Evolutionary conservation across 2,329 filamentous ascomycete genomes (phyloP), one percentile per base, ranked within the genome.

Genomic region (Nannizziopsis barbatae): DNA sequence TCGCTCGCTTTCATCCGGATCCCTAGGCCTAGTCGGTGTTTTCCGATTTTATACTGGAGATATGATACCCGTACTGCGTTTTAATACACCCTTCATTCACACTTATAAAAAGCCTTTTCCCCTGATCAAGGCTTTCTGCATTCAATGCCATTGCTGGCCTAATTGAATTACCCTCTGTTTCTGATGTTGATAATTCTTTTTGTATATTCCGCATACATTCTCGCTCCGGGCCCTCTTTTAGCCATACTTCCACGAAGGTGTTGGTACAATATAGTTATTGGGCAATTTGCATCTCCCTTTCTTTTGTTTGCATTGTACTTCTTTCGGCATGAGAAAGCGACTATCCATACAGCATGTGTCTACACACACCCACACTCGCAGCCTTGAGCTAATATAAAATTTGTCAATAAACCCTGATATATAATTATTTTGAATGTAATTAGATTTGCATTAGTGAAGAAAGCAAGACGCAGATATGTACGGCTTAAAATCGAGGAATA

Each of bases 21-120:
- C 9, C 35, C 35, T 8, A 37, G 12, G 8, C 17, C 5, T 15
- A 37, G 7, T 37, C 17, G 35, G n/a, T 7, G n/a, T 14, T 14
- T 12, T 40, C 20, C 37, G 37, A 40, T 40, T 20, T 15, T 40
- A 30, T 15, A n/a, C 15, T 46, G 22, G 22, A 46, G 14, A 18
- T 22, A 42, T 42, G 45, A 42, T 42, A 48, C 39, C 45, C 38
- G 15, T 39, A 48, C 35, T 30, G n/a, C 45, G 20, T 49, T 41
- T 46, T 50, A 32, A 49, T 48, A 33, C 5, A 35, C 37, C 27
- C 45, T 31, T 22, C 17, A 22, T 47, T 42, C 32, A 27, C 22
- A 7, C 22, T 4, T 27, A 27, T 27, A 27, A 7, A 4, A 7
- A 27, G n/a, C n/a, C n/a, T n/a, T n/a, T n/a, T n/a, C n/a, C n/a